Percentiles rank a stretch among this genome's conserved stretches.
These are phyloP conservation scores for Desmodesmus armatus DNA, from an alignment of 139 green algal species.

Conservation along the genomic window DNA sequence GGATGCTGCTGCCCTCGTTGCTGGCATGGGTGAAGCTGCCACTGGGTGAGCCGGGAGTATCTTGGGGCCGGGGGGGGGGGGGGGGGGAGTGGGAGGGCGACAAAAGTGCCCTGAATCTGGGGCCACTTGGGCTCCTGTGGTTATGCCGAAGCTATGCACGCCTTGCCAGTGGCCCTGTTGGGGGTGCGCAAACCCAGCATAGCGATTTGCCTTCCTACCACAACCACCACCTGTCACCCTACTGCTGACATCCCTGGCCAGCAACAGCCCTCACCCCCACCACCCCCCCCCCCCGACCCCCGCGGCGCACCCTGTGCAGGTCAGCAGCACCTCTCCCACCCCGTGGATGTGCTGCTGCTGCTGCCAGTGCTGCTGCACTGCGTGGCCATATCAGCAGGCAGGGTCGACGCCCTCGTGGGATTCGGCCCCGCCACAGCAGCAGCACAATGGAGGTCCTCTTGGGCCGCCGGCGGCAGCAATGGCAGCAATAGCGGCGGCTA, in stretches of 20 bases:
- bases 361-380: conserved; percentile 43
- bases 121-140: no score
- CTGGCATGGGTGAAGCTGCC: conserved; percentile 36
- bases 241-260: neutral
- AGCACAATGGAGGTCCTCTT: neutral
- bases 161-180: no score
- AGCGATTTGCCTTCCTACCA: no score
- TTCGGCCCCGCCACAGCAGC: neutral
- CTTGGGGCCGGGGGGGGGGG: no score
- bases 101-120: no score
- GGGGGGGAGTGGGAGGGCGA: no score
- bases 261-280: no score
- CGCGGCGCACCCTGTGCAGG: no score
- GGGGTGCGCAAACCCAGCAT: no score
- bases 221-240: no score
- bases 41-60: neutral
- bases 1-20: conserved; percentile 43
- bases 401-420: conserved; percentile 14
- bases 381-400: conserved; percentile 13
- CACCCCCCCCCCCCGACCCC: no score
- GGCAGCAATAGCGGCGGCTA: neutral
- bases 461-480: neutral
- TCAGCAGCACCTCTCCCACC: conserved; percentile 27
- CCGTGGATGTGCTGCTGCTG: conserved; percentile 36
- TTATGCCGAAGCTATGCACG: no score